Evolutionary conservation across 352 stramenopile genomes (phyloP), one percentile per base, ranked within the genome.

Genomic region (Phytophthora ramorum): DNA sequence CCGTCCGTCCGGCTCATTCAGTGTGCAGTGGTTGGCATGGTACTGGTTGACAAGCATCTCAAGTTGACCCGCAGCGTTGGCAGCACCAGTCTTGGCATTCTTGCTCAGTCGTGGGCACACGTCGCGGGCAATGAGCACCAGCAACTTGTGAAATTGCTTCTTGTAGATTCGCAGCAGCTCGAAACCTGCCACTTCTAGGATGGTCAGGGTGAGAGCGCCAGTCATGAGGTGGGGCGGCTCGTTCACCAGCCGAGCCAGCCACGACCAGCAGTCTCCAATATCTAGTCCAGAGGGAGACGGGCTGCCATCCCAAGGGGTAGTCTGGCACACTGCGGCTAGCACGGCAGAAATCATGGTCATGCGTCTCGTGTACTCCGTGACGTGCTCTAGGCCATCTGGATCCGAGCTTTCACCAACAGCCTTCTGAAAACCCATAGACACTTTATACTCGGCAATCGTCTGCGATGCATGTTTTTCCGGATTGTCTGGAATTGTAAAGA

Each of bases 311-410:
- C 75, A 92, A 4, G 84, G 84, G 6, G 63, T 75, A 0, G 84
- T 92, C 61, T 94, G 86, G 34, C 83, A 82, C n/a, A 90, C 79
- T 2, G 85, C 83, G 16, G 85, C 83, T 7, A 93, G 71, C 20
- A 92, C 80, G 2, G 85, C 83, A 1, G 79, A 62, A 52, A 92
- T 65, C 85, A 92, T 92, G 2, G 78, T 93, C 80, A 93, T 93
- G 53, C 85, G 85, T 64, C 87, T 85, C 14, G 85, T 75, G 62
- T 91, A 93, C 48, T 88, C 85, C 3, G 85, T 92, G 9, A 93
- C 69, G 61, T 93, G 85, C 65, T 93, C 85, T 1, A 93, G 69
- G 1, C 71, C 69, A 43, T 90, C 80, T 0, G 73, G 76, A 40
- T 89, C 79, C 0, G 71, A 85, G 22, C 73, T 87, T 37, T 92